These are phyloP conservation scores for Dicorynia guianensis DNA, from an alignment of 306 rosid species.

Conservation along the genomic window DNA sequence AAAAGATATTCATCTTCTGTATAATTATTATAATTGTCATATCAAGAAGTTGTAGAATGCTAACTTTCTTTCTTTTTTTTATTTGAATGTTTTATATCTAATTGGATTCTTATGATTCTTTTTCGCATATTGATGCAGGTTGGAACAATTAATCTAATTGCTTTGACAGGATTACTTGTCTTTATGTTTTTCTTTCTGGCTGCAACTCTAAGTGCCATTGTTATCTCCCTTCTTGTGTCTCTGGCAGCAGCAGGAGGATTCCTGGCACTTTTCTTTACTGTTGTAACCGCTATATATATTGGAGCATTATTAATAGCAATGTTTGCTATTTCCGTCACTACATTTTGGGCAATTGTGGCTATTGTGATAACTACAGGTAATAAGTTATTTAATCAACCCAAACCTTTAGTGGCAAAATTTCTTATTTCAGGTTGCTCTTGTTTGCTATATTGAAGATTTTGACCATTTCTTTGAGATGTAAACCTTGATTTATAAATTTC, in stretches of 20 bases:
- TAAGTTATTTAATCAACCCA: slow-evolving; percentile 1
- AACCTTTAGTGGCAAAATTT: not conserved
- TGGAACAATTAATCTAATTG: slow-evolving; percentile 71
- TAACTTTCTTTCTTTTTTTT: not conserved
- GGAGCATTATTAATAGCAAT: slow-evolving; percentile 75
- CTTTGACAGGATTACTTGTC: slow-evolving; percentile 74
- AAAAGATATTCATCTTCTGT: slow-evolving; percentile 7
- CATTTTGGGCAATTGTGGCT: slow-evolving; percentile 62
- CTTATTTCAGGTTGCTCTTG: not conserved
- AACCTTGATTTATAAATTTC: not conserved
- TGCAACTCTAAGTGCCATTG: slow-evolving; percentile 76
- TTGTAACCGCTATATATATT: slow-evolving; percentile 67
- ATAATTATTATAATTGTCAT: not conserved
- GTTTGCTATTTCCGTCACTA: slow-evolving; percentile 60
- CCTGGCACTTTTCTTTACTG: slow-evolving; percentile 81
- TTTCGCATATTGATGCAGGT: slow-evolving; percentile 60
- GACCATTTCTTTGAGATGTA: not conserved
- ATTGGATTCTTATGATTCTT: slow-evolving; percentile 9
- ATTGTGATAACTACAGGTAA: slow-evolving; percentile 50
- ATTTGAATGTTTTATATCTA: not conserved
- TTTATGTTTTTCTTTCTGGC: slow-evolving; percentile 75
- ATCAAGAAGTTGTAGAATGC: slow-evolving; percentile 13
- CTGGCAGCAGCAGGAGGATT: slow-evolving; percentile 90
- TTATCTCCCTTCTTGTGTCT: slow-evolving; percentile 70
- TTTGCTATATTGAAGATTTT: slow-evolving; percentile 18